Conservation (phyloP, 139 green algal species). For the Coccomyxa sp. region DNA sequence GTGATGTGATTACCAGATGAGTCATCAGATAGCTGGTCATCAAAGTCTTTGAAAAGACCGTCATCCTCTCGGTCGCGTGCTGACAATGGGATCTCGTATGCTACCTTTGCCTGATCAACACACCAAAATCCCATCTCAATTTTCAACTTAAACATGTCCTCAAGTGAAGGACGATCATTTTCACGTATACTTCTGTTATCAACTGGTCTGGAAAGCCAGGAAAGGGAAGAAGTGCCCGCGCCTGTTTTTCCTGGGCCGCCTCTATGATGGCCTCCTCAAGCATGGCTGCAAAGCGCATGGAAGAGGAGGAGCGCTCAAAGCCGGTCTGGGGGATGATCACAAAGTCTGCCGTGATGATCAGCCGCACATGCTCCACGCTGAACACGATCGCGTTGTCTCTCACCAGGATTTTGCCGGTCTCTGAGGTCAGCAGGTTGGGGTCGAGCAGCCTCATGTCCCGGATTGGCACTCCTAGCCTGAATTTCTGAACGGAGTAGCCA, state of each 20-base stretch:
- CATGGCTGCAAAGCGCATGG: conserved; percentile 16
- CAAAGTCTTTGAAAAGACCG: background rate
- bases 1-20: background rate
- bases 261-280: conserved; percentile 45
- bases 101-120: background rate
- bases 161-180: too few species aligned
- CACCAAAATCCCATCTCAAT: too few species aligned
- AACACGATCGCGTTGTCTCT: conserved; percentile 79
- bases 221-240: background rate
- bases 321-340: conserved; percentile 46
- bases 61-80: background rate
- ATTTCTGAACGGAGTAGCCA: conserved; percentile 25
- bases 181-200: too few species aligned
- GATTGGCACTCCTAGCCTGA: conserved; percentile 70
- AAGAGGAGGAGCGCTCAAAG: conserved; percentile 18
- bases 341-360: conserved; percentile 70
- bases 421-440: conserved; percentile 40
- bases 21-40: background rate
- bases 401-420: conserved; percentile 59
- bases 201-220: too few species aligned
- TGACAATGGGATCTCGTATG: background rate
- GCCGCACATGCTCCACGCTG: conserved; percentile 67
- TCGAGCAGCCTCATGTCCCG: conserved; percentile 84
- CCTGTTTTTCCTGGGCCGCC: conserved; percentile 4
- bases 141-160: too few species aligned